Percentiles rank a stretch among this genome's conserved stretches.
These are phyloP conservation scores for Colletotrichum gloeosporioides DNA, from an alignment of 2,329 filamentous ascomycete species.

Conservation along the genomic window DNA sequence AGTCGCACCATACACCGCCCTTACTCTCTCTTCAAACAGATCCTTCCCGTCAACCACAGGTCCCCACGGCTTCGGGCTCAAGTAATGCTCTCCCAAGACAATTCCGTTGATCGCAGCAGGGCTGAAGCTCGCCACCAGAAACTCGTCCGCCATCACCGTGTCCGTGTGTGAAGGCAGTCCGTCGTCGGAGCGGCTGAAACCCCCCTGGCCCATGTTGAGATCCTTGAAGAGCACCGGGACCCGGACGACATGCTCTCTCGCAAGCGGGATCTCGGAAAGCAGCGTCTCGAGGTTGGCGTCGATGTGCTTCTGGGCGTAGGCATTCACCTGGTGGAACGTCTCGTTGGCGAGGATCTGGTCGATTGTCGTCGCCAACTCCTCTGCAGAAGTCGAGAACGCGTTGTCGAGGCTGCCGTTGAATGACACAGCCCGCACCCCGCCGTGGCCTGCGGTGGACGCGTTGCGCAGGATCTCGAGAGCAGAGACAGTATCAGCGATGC, in stretches of 20 bases:
- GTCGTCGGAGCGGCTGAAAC: background rate
- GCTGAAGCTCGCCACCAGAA: slow-evolving; percentile 18
- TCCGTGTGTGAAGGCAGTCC: background rate
- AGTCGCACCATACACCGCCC: slow-evolving; percentile 25
- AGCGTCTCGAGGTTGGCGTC: slow-evolving; percentile 10
- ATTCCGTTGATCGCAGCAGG: slow-evolving; percentile 27
- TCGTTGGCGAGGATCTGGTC: slow-evolving; percentile 14
- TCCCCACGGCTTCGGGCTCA: slow-evolving; percentile 30
- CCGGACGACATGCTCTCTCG: slow-evolving; percentile 26
- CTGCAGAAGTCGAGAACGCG: background rate
- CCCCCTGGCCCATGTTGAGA: background rate
- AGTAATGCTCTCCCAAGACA: slow-evolving; percentile 23
- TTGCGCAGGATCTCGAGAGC: slow-evolving; percentile 29
- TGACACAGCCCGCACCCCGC: background rate
- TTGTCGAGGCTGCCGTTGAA: background rate
- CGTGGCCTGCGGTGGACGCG: slow-evolving; percentile 27
- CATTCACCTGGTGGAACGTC: slow-evolving; percentile 6
- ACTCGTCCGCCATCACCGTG: background rate
- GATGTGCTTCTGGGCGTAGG: slow-evolving; percentile 18
- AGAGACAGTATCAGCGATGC: slow-evolving; percentile 24
- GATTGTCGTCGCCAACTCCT: slow-evolving; percentile 10
- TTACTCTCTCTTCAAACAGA: slow-evolving; percentile 26
- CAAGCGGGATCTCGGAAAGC: slow-evolving; percentile 21
- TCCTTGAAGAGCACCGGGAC: slow-evolving; percentile 25
- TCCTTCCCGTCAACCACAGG: slow-evolving; percentile 30